Conservation (phyloP, 2,329 filamentous ascomycete genomes). For the Stagonosporopsis cucurbitacearum region DNA sequence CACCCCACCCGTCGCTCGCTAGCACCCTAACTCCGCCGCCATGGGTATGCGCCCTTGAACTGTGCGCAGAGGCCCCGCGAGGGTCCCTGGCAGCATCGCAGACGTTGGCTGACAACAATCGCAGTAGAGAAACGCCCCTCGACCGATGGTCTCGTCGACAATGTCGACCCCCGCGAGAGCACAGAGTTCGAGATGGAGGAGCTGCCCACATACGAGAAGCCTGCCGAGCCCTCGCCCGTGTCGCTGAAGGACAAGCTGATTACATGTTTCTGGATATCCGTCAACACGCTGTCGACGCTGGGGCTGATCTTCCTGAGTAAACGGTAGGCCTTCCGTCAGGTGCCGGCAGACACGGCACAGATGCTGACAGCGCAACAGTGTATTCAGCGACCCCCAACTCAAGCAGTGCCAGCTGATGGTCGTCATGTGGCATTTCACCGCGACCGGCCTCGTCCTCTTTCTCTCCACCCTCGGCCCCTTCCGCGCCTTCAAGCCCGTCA, state of each 20-base stretch:
- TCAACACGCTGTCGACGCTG: slow-evolving; percentile 55
- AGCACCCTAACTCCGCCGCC: slow-evolving; percentile 22
- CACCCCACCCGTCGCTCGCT: slow-evolving; percentile 29
- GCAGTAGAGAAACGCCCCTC: slow-evolving; percentile 49
- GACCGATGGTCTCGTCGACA: slow-evolving; percentile 48
- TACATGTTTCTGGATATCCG: slow-evolving; percentile 50
- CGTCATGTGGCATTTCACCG: slow-evolving; percentile 57
- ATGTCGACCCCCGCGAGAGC: slow-evolving; percentile 44
- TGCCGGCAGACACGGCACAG: neutral
- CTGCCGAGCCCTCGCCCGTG: slow-evolving; percentile 32
- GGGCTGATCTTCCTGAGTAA: slow-evolving; percentile 56
- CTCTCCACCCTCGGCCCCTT: slow-evolving; percentile 52
- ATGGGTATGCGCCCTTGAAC: slow-evolving; percentile 37
- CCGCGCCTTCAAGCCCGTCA: slow-evolving; percentile 54
- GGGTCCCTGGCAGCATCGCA: neutral
- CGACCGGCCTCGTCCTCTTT: slow-evolving; percentile 54
- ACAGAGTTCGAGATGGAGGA: slow-evolving; percentile 40
- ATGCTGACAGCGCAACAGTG: slow-evolving; percentile 45
- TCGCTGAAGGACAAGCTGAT: slow-evolving; percentile 48
- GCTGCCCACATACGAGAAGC: slow-evolving; percentile 46
- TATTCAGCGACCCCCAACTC: slow-evolving; percentile 54
- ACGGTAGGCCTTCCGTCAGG: slow-evolving; percentile 39
- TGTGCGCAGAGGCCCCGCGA: neutral
- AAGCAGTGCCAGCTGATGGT: slow-evolving; percentile 55
- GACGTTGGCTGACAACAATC: slow-evolving; percentile 21